These are phyloP conservation scores for Fusarium brevicatenulatum DNA, from an alignment of 2,329 filamentous ascomycete genomes.

Conservation along the genomic window DNA sequence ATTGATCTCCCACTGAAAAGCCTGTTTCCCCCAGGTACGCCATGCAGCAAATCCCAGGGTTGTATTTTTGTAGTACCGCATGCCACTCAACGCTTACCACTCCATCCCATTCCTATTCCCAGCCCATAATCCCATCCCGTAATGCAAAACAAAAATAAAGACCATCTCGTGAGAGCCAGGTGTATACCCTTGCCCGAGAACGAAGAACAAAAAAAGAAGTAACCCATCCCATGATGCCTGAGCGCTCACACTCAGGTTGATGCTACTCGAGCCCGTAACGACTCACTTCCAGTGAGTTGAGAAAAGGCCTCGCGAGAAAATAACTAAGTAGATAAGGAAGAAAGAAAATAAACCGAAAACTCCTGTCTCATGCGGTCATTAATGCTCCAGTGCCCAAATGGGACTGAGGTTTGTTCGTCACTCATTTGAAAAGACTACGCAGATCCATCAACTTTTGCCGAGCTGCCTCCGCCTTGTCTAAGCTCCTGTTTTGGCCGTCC, in stretches of 20 bases:
- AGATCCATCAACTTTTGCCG: constrained; percentile 71
- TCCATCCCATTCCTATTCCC: constrained; percentile 12
- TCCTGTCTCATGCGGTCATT: constrained; percentile 35
- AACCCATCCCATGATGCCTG: constrained; percentile 32
- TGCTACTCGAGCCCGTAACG: constrained; percentile 31
- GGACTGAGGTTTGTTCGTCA: constrained; percentile 24
- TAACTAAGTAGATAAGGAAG: constrained; percentile 41
- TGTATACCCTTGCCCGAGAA: constrained; percentile 32
- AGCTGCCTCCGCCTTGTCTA: constrained; percentile 64
- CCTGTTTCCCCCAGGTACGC: constrained; percentile 11
- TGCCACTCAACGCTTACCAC: constrained; percentile 33
- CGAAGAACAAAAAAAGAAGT: constrained; percentile 15
- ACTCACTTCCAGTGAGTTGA: constrained; percentile 35
- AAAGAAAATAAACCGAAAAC: constrained; percentile 33
- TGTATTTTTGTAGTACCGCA: constrained; percentile 38
- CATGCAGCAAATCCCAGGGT: constrained; percentile 21
- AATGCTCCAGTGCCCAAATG: constrained; percentile 19
- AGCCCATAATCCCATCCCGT: constrained; percentile 27
- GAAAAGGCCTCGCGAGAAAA: constrained; percentile 36
- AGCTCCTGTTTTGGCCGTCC: constrained; percentile 67
- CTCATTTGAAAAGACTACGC: constrained; percentile 66
- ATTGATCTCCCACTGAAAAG: constrained; percentile 6
- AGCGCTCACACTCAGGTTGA: constrained; percentile 24
- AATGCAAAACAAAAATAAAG: constrained; percentile 26
- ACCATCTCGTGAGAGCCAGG: constrained; percentile 46